Percentiles rank a stretch among this genome's conserved stretches.
Evolutionary conservation across 1,139 yeast genomes (phyloP).

Genomic region (Waltiozyma sp.): DNA sequence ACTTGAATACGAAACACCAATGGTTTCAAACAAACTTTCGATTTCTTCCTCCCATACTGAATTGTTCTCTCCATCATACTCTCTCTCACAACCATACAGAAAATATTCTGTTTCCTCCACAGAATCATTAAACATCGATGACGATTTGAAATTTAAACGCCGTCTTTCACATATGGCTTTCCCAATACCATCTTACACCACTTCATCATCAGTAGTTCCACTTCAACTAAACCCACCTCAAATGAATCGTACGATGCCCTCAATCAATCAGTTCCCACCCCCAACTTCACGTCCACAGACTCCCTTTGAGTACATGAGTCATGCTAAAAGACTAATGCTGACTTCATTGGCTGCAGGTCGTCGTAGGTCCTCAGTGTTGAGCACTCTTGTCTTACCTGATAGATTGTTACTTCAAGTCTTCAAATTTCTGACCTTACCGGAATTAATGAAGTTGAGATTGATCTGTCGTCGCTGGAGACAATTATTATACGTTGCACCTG

Average conservation of each 20-base stretch:
- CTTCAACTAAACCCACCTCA: slow-evolving; percentile 25
- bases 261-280: slow-evolving; percentile 24
- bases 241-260: slow-evolving; percentile 26
- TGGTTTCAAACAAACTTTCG: background rate
- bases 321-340: slow-evolving; percentile 39
- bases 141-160: background rate
- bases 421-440: slow-evolving; percentile 39
- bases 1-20: background rate
- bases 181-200: too few relatives aligned
- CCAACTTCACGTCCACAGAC: slow-evolving; percentile 10
- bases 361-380: slow-evolving; percentile 45
- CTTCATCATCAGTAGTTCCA: background rate
- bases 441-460: slow-evolving; percentile 43
- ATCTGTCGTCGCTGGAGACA: slow-evolving; percentile 62
- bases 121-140: background rate
- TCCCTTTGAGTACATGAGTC: slow-evolving; percentile 39
- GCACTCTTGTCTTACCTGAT: slow-evolving; percentile 51
- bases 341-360: slow-evolving; percentile 30
- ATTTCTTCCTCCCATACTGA: background rate
- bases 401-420: slow-evolving; percentile 41
- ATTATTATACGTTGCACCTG: slow-evolving; percentile 44
- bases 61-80: background rate
- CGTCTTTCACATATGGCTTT: background rate
- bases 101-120: background rate
- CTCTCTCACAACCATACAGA: background rate